Evolutionary conservation across 106 monocot species (phyloP), one percentile per base, ranked within the genome.

Genomic region (Hemerocallis citrina): DNA sequence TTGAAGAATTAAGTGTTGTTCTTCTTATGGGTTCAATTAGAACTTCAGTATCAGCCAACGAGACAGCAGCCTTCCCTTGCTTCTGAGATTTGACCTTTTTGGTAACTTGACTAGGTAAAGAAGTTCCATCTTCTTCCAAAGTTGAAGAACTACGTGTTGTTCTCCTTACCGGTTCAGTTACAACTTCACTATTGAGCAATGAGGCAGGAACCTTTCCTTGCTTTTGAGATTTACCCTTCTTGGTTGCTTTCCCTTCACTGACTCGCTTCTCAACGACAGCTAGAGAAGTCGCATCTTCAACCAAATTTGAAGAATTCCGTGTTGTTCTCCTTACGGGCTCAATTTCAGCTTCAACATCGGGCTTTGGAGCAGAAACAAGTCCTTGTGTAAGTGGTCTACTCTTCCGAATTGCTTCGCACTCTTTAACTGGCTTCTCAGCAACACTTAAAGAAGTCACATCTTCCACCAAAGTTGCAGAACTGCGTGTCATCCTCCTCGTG

Each of bases 401-500:
- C 40, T 62, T 62, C 30, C 3, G 10, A 7, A 24, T 15, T 40
- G 36, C 43, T 2, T 44, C 39, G 5, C 25, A 15, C 28, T 59
- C 25, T 39, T 59, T 12, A 59, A 9, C 19, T 5, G 24, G 13
- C 25, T 59, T 40, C 19, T 13, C 22, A 59, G 28, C 12, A 28
- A 15, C 50, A 11, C 4, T 3, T 1, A 19, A 1, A 45, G 17
- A 45, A 45, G 16, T 45, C 17, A 1, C 17, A 45, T 19, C 24
- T 50, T 27, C 50, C 3, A n/a, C 6, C 20, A 55, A 16, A 55
- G 55, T 7, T 32, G 54, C 22, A 44, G 43, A 34, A 23, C 52
- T 63, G 2, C 63, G 43, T 23, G 54, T 71, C 11, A 34, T 55
- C 55, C 63, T 41, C 23, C 31, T 69, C 20, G 16, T 5, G 39